Conservation (phyloP, 768 basidiomycete genomes). For the Flagelloscypha sp. region DNA sequence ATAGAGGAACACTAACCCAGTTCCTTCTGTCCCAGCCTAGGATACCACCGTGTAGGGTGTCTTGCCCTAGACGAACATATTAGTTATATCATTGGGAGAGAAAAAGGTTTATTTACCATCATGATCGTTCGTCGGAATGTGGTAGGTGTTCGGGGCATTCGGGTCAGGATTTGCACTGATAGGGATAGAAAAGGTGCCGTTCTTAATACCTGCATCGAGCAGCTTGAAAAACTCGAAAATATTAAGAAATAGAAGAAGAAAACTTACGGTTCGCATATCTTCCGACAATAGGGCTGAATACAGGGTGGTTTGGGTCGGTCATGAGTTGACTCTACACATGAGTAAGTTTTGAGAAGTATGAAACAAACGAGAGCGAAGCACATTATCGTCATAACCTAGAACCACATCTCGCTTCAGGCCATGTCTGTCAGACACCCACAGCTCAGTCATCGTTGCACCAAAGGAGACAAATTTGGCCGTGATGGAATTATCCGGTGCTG, state of each 20-base stretch:
- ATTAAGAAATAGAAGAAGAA: slow-evolving; percentile 4
- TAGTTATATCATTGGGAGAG: slow-evolving; percentile 12
- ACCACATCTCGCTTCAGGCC: slow-evolving; percentile 43
- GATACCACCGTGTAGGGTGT: slow-evolving; percentile 49
- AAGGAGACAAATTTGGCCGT: slow-evolving; percentile 50
- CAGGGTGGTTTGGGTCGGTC: neutral
- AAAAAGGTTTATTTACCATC: slow-evolving; percentile 25
- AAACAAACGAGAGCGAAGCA: slow-evolving; percentile 13
- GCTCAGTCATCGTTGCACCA: slow-evolving; percentile 47
- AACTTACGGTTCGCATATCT: slow-evolving; percentile 41
- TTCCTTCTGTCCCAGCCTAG: slow-evolving; percentile 50
- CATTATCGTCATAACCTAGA: slow-evolving; percentile 52
- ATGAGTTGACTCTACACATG: too few relatives aligned
- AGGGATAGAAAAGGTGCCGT: slow-evolving; percentile 47
- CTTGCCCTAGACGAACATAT: slow-evolving; percentile 20
- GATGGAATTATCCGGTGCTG: slow-evolving; percentile 47
- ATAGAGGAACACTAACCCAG: too few relatives aligned
- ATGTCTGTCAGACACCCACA: slow-evolving; percentile 47
- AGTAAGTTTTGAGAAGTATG: neutral
- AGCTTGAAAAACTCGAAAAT: neutral
- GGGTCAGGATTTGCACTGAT: slow-evolving; percentile 37
- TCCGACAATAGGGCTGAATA: slow-evolving; percentile 29
- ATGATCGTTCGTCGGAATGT: slow-evolving; percentile 43
- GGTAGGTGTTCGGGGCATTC: slow-evolving; percentile 35
- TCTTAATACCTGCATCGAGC: slow-evolving; percentile 22